phyloP scores from a whole-genome alignment of 768 basidiomycete species.

The Wakefieldia striispora region DNA sequence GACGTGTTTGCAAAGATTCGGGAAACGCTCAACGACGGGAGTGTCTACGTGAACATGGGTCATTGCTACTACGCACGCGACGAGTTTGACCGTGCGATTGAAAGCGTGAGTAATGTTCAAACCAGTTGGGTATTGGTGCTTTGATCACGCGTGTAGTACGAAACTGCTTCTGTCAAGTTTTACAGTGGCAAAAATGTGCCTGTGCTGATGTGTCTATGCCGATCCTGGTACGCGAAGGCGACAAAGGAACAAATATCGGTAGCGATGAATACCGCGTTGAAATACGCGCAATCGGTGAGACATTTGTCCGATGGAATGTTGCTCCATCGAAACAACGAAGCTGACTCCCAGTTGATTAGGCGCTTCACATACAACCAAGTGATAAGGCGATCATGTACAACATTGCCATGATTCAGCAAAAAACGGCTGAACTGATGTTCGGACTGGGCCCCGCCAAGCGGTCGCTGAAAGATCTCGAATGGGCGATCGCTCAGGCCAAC shows the following conservation, averaged over 20 bases:
- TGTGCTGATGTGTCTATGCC: slow-evolving; percentile 79
- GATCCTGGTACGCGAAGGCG: slow-evolving; percentile 94
- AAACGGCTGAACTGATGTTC: slow-evolving; percentile 88
- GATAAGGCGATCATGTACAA: slow-evolving; percentile 94
- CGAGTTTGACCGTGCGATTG: slow-evolving; percentile 94
- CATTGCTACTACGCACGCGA: slow-evolving; percentile 93
- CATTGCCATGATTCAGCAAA: slow-evolving; percentile 98
- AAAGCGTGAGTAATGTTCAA: slow-evolving; percentile 64
- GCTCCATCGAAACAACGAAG: neutral
- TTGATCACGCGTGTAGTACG: slow-evolving; percentile 57
- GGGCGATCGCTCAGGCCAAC: slow-evolving; percentile 74
- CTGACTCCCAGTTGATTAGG: slow-evolving; percentile 44
- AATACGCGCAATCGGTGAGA: slow-evolving; percentile 75
- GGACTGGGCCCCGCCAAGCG: slow-evolving; percentile 72
- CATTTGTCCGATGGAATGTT: neutral
- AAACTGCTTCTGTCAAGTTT: slow-evolving; percentile 81
- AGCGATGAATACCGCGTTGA: slow-evolving; percentile 81
- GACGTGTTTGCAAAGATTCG: slow-evolving; percentile 88
- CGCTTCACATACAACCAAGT: slow-evolving; percentile 75
- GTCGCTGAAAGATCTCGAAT: slow-evolving; percentile 73
- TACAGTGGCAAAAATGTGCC: slow-evolving; percentile 72
- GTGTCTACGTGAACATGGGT: slow-evolving; percentile 94
- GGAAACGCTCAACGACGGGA: slow-evolving; percentile 78
- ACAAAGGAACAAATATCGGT: slow-evolving; percentile 82
- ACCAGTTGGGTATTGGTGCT: neutral